phyloP scores from a whole-genome alignment of 2,329 filamentous ascomycete genomes.

The Penicillium thymicola region DNA sequence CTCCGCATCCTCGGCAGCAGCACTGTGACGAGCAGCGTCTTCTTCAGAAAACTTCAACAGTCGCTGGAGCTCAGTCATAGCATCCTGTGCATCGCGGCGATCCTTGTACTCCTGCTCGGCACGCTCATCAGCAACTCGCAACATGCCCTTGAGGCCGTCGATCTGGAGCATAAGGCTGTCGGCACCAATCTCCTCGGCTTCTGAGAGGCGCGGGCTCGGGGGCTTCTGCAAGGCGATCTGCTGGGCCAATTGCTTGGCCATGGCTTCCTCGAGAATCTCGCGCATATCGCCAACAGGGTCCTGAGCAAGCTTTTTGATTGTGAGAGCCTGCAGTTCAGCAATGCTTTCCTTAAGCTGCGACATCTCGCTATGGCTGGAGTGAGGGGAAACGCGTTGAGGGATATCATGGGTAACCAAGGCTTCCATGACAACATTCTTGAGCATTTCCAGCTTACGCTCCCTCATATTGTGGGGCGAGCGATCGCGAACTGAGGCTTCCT shows the following conservation, averaged over 20 bases:
- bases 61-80: constrained; percentile 68
- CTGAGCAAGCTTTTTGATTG: constrained; percentile 35
- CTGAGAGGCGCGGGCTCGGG: constrained; percentile 46
- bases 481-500: constrained; percentile 59
- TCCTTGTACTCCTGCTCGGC: constrained; percentile 62
- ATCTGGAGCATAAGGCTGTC: constrained; percentile 56
- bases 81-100: constrained; percentile 68
- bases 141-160: constrained; percentile 65
- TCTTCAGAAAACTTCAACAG: constrained; percentile 65
- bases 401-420: constrained; percentile 54
- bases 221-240: constrained; percentile 22
- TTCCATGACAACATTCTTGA: constrained; percentile 64
- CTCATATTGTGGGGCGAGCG: constrained; percentile 66
- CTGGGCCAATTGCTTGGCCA: constrained; percentile 56
- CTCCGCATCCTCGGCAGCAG: constrained; percentile 61
- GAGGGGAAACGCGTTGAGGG: constrained; percentile 24
- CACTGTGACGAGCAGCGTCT: constrained; percentile 46
- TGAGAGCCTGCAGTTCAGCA: constrained; percentile 40
- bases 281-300: constrained; percentile 53
- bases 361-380: constrained; percentile 35
- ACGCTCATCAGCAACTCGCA: constrained; percentile 61
- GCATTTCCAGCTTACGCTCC: constrained; percentile 78
- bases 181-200: constrained; percentile 51
- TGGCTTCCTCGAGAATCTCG: constrained; percentile 61
- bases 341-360: constrained; percentile 40